Conservation (phyloP, 345 rosid genomes). For the Hirschfeldia incana region DNA sequence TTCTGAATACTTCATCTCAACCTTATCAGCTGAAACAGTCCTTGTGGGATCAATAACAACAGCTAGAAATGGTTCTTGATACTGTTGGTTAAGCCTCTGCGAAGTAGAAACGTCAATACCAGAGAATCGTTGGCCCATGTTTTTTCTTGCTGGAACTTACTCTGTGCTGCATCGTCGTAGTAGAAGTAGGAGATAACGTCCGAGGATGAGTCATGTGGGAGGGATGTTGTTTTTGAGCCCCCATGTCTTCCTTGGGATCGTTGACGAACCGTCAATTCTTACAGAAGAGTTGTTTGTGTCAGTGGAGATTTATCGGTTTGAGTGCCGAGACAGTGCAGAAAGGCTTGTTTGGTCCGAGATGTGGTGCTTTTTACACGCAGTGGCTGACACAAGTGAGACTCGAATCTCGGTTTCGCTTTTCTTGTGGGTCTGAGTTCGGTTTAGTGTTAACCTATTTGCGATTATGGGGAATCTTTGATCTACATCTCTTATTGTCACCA, state of each 20-base stretch:
- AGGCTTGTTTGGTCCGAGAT: too few relatives aligned
- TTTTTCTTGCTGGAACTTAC: conserved; percentile 60
- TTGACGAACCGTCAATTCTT: conserved; percentile 43
- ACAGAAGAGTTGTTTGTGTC: not conserved
- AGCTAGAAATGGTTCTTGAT: conserved; percentile 89
- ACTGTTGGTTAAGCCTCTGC: conserved; percentile 95
- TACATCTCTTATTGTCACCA: too few relatives aligned
- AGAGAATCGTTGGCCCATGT: conserved; percentile 87
- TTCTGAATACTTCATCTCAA: conserved; percentile 96
- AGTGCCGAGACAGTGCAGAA: too few relatives aligned
- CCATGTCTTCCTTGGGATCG: conserved; percentile 94
- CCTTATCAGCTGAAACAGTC: conserved; percentile 99
- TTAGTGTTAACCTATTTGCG: too few relatives aligned
- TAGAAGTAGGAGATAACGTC: conserved; percentile 61
- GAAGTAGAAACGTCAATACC: conserved; percentile 94
- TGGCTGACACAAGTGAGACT: too few relatives aligned
- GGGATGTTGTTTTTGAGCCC: conserved; percentile 87
- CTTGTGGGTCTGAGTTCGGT: too few relatives aligned
- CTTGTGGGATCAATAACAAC: conserved; percentile 98
- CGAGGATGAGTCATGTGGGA: conserved; percentile 37
- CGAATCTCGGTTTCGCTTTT: too few relatives aligned
- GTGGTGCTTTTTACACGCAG: too few relatives aligned
- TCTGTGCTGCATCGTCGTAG: conserved; percentile 43
- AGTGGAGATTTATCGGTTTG: too few relatives aligned
- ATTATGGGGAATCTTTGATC: too few relatives aligned